Conservation (phyloP, 768 basidiomycete genomes). For the Sistotremastrum niveocremeum region DNA sequence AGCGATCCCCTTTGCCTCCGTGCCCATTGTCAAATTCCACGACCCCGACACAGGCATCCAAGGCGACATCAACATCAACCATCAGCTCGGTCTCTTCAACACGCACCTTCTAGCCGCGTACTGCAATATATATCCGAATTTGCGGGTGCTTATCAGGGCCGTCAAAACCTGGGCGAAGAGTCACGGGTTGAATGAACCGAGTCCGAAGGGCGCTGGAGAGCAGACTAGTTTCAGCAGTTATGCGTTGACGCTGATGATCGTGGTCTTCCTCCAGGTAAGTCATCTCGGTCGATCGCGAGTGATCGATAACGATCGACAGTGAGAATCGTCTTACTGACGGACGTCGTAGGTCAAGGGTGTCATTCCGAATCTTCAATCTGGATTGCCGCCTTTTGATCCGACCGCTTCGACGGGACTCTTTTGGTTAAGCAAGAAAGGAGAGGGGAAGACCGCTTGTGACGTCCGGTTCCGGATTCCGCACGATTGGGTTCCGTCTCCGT, state of each 20-base stretch:
- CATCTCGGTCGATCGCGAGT: neutral
- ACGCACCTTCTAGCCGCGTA: conserved; percentile 39
- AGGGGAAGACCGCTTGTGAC: conserved; percentile 8
- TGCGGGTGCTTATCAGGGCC: conserved; percentile 29
- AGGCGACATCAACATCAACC: conserved; percentile 51
- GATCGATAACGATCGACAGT: neutral
- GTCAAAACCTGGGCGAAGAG: conserved; percentile 52
- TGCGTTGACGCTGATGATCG: conserved; percentile 44
- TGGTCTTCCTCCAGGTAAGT: conserved; percentile 44
- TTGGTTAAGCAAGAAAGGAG: conserved; percentile 18
- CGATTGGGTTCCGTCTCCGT: conserved; percentile 4
- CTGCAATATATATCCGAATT: conserved; percentile 29
- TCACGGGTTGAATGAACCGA: conserved; percentile 35
- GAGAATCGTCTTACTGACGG: neutral
- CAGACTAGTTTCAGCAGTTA: conserved; percentile 44
- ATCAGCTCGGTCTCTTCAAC: conserved; percentile 40
- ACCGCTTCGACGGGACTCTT: conserved; percentile 11
- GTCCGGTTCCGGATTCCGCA: conserved; percentile 8
- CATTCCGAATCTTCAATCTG: conserved; percentile 41
- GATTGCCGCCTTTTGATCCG: conserved; percentile 9
- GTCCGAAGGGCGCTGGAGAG: conserved; percentile 2
- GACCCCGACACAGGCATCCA: conserved; percentile 27
- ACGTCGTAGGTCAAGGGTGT: conserved; percentile 24
- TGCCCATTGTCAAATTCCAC: conserved; percentile 41
- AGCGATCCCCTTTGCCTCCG: conserved; percentile 21